phyloP scores from a whole-genome alignment of 1,139 yeast genomes.

The Yamadazyma sp. region DNA sequence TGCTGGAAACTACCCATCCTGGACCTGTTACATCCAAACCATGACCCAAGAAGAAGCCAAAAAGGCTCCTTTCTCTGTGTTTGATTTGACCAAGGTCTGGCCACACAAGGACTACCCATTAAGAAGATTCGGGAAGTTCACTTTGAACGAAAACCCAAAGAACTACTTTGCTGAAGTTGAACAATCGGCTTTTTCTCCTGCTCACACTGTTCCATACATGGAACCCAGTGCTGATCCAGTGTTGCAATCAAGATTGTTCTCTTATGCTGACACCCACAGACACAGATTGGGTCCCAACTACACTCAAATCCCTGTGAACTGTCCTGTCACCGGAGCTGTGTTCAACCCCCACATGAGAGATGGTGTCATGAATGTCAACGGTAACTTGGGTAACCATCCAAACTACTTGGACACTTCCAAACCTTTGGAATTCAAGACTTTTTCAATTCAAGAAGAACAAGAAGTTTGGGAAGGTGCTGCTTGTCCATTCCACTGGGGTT shows the following conservation, averaged over 20 bases:
- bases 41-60: conserved; percentile 69
- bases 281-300: conserved; percentile 66
- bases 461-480: conserved; percentile 92
- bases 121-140: conserved; percentile 70
- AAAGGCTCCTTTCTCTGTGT: conserved; percentile 60
- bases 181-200: conserved; percentile 81
- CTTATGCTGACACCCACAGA: conserved; percentile 82
- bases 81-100: conserved; percentile 78
- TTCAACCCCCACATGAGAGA: conserved; percentile 76
- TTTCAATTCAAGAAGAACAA: conserved; percentile 57
- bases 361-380: conserved; percentile 82
- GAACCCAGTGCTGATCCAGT: conserved; percentile 88
- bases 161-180: conserved; percentile 82
- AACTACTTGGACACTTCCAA: conserved; percentile 66
- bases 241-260: conserved; percentile 78
- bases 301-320: conserved; percentile 72
- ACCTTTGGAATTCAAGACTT: conserved; percentile 53
- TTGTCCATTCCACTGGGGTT: conserved; percentile 81
- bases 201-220: conserved; percentile 82
- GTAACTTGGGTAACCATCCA: conserved; percentile 83
- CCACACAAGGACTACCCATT: conserved; percentile 76
- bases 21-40: conserved; percentile 66
- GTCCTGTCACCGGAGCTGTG: conserved; percentile 52
- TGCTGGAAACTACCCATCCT: conserved; percentile 58
- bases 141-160: conserved; percentile 69